Base-by-base conservation (phyloP, 2,329 filamentous ascomycete species). In the Trichophyton schoenleinii region DNA sequence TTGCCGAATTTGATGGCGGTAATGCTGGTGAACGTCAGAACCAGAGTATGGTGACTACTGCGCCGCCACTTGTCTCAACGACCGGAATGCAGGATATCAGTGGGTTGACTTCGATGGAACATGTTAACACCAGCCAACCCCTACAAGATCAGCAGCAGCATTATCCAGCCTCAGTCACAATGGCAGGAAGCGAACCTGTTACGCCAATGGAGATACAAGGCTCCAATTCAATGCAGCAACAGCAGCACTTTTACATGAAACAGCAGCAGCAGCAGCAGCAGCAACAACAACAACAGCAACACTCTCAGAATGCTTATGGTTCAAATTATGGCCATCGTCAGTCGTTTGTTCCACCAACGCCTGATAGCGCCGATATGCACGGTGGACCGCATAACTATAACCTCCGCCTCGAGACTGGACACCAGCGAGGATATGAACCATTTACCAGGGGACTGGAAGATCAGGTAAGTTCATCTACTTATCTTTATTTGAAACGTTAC, bases 291-390 rank as follows among this genome's bases (percentile, higher is more conserved):
- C 25, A 28, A 6, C 25, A 61, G 41, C 60, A 13, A 28, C 60
- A 20, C 41, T 62, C 67, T 63, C 67, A 68, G 38, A 64, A 66
- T 5, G 67, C 69, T 55, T 28, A 63, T n/a, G 22, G 59, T 15
- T 61, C 65, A 42, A 58, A 15, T 13, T 66, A 65, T 60, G 61
- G 61, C 3, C 65, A 64, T 11, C 34, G 62, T 22, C 66, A 60
- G 64, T n/a, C 70, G 69, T 59, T 66, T 61, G 74, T 78, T 44
- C 78, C 78, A 18, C 78, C 77, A 2, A 80, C 78, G 1, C 78
- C 78, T 8, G 78, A 78, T 62, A 79, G 77, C 63, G 71, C 76
- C 18, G 78, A 80, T 61, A 70, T 80, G 64, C 78, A 79, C 59
- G 75, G 74, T 3, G 72, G 70, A 63, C 72, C 74, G 0, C 69